Base-by-base conservation (phyloP, 83 land plant species). In the Larix sibirica region DNA sequence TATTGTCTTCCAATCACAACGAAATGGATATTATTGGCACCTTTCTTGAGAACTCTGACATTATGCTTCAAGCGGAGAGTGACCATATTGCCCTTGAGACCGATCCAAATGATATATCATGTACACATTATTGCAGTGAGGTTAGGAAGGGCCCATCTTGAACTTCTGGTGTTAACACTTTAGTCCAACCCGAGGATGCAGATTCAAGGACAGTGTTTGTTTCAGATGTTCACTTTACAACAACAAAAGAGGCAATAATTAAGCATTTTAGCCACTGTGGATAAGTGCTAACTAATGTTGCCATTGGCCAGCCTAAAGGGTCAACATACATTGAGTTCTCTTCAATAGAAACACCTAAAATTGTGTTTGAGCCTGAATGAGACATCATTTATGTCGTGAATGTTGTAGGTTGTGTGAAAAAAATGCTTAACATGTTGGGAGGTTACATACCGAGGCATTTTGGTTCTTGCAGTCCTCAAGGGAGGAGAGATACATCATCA, bases 151-250 rank as follows among this genome's bases (percentile, higher is more conserved):
- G 42, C 1, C 31, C 21, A 36, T 17, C 40, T 40, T 83, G 81
- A 77, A 40, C 17, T 16, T 65, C 40, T 17, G 92, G 89, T 62
- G 80, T 80, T 47, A 74, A 74, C 75, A 65, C 90, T 77, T 75
- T 84, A 77, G 82, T 74, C 44, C 88, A 81, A 56, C 78, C 65
- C 0, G 97, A 93, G 26, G 96, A 93, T 89, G 90, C 90, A 86
- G 94, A 93, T 81, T 85, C 91, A 33, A 84, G 96, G 62, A 91
- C 93, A 6, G 68, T 95, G 18, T 92, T 94, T 87, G 91, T 95
- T 23, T 92, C 87, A 84, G 94, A 95, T 85, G 98, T 95, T 76
- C 95, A 95, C 81, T 95, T 95, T 88, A 96, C 93, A 81, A 94
- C 96, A 2, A 88, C 96, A 33, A 33, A 33, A 33, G 36, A 33